Base-by-base conservation (phyloP, 352 stramenopile species). In the Phytophthora fragariae region DNA sequence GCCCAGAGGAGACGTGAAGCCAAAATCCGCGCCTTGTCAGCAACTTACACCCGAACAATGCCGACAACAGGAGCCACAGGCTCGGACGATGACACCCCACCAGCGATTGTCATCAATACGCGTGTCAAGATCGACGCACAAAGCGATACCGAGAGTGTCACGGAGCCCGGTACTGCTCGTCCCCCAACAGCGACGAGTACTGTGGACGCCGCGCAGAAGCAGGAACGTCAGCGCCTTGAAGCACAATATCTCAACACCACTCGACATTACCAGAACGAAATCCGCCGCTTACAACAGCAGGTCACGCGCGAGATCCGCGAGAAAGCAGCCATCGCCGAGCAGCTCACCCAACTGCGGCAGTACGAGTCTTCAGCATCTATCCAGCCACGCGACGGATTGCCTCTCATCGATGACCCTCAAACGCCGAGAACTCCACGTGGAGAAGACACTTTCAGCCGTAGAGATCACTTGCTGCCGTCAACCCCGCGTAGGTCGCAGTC, bases 181-280 rank as follows among this genome's bases (percentile, higher is more conserved):
- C 68, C 50, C 59, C 19, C 37, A 68, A 71, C 60, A 27, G 57
- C 57, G 49, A 47, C 29, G 7, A 63, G 15, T 64, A 47, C 44
- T 10, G 41, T 44, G 5, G 49, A 74, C 24, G 37, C 12, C 3
- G 29, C 24, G 1, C 53, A 62, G 0, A 72, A 57, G 46, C 71
- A 64, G 29, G 62, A 65, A 41, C 57, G 29, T 2, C 65, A 57
- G 44, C 57, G 52, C 1, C 55, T 65, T n/a, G 62, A 70, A 67
- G 52, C 61, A 3, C 57, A 58, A 39, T 79, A 83, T 11, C 57
- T 84, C 31, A 89, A 83, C 39, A 78, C 82, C 2, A 69, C 66
- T 37, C 80, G 80, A 2, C 88, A 94, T 49, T 88, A 82, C 46
- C 83, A 93, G 59, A 90, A 86, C 31, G 84, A 93, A 64, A 91